Evolutionary conservation across 108 stramenopile species (phyloP), one percentile per base, ranked within the genome.

Genomic region (Bacterosira constricta): DNA sequence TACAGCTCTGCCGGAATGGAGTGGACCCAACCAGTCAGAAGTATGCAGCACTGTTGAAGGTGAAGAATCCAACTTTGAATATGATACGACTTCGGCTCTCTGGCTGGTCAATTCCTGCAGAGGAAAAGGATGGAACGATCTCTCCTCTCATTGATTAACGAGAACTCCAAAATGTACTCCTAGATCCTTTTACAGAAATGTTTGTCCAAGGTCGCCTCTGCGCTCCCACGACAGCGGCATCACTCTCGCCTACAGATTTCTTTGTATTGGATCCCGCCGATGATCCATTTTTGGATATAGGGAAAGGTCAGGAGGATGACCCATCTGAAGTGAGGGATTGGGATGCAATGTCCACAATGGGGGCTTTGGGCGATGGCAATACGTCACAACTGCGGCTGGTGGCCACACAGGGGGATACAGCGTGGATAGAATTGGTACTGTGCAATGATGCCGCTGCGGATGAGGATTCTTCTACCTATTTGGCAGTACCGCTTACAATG

Each of bases 31-130:
- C 61, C 10, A 30, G 52, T 55, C 69, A 75, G 9, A 63, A 38
- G 10, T 60, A 35, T 55, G 85, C 81, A 3, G 78, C 87, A 41
- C 63, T 94, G 9, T 57, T 94, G 53, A 83, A 82, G 54, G 84
- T 94, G 17, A 73, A 81, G 30, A 94, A 94, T 79, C 90, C 92
- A 13, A 94, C 90, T 2, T 60, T 94, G 51, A 87, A 85, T 37
- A 72, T 41, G 45, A 73, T 93, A 23, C 83, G 88, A n/a, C 56
- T 93, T 39, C 83, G 82, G 32, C 66, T 90, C 34, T 36, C 69
- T 20, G 45, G 57, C 18, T 65, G 64, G 39, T 45, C 44, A 20
- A 23, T 10, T 18, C 29, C 27, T 54, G 13, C 0, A 6, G 13
- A 54, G 30, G 53, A 39, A 6, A 39, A 35, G 25, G 35, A 63